These are phyloP conservation scores for Acanthamoeba castellanii DNA, from an alignment of 208 protist species.

Conservation along the genomic window DNA sequence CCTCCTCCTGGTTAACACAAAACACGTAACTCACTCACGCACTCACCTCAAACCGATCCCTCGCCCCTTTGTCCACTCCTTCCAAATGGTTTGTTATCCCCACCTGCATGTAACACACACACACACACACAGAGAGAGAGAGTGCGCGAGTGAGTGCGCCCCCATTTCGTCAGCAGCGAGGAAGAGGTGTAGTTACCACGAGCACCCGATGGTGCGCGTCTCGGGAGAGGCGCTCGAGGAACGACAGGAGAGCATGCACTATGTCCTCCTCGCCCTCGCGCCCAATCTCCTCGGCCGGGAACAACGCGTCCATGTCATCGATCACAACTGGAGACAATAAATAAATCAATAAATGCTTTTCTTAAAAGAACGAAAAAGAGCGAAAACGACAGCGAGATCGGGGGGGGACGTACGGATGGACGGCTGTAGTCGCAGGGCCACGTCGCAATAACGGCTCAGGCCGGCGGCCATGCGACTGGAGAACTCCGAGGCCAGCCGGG, in stretches of 20 bases:
- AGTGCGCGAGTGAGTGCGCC: neutral
- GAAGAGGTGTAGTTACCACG: neutral
- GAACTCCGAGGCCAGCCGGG: neutral
- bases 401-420: neutral
- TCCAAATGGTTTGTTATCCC: neutral
- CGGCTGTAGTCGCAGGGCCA: neutral
- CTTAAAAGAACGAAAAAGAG: neutral
- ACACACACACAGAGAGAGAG: neutral
- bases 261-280: conserved; percentile 3
- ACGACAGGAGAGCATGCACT: neutral
- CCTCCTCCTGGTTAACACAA: too few species aligned
- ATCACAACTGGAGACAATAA: neutral
- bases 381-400: neutral
- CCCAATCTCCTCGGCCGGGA: conserved; percentile 2
- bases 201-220: neutral
- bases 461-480: conserved; percentile 14
- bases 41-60: neutral
- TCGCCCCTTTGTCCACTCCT: neutral
- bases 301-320: conserved; percentile 11
- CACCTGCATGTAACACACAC: neutral
- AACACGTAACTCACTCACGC: neutral
- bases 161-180: neutral
- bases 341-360: too few species aligned
- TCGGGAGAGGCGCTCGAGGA: neutral
- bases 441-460: neutral